Percentiles rank a stretch among this genome's conserved stretches.
Conservation (phyloP, 768 basidiomycete genomes). For the Dacryopinax primogenitus region DNA sequence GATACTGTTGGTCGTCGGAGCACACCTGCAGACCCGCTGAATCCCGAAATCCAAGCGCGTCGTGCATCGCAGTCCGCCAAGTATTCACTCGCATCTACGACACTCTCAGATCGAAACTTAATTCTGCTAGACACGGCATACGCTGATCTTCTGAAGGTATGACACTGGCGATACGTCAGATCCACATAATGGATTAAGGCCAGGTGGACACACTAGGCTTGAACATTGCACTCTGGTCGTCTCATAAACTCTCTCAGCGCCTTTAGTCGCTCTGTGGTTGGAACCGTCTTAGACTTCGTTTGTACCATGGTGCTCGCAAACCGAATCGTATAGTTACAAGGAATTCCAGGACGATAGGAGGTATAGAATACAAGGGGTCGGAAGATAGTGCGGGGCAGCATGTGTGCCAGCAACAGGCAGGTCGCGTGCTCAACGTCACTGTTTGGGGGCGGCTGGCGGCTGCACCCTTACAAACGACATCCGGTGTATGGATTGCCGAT, state of each 20-base stretch:
- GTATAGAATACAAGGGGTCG: neutral
- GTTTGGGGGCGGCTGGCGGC: neutral
- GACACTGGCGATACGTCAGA: conserved; percentile 34
- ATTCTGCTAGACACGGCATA: conserved; percentile 27
- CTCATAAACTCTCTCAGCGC: conserved; percentile 60
- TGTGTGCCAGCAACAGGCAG: neutral
- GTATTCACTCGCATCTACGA: conserved; percentile 76
- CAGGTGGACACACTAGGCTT: conserved; percentile 37
- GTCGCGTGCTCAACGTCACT: conserved; percentile 6
- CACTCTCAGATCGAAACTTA: neutral
- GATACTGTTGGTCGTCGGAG: conserved; percentile 13
- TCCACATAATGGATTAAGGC: neutral
- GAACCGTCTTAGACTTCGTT: conserved; percentile 15
- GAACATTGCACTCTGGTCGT: conserved; percentile 39
- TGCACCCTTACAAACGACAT: conserved; percentile 1
- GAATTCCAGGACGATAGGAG: neutral
- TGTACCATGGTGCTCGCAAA: neutral
- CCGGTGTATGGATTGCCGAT: neutral
- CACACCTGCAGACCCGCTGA: conserved; percentile 82
- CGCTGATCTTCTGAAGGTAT: conserved; percentile 91
- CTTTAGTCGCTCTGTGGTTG: conserved; percentile 51
- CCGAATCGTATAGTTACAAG: neutral
- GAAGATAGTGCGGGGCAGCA: neutral
- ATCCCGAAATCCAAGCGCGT: conserved; percentile 81
- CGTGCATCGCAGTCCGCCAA: conserved; percentile 71